A percentile compares a stretch with the other conserved stretches of the same genome.
These are phyloP conservation scores for Poa pratensis DNA, from an alignment of 176 grass and related monocot species.

Conservation along the genomic window DNA sequence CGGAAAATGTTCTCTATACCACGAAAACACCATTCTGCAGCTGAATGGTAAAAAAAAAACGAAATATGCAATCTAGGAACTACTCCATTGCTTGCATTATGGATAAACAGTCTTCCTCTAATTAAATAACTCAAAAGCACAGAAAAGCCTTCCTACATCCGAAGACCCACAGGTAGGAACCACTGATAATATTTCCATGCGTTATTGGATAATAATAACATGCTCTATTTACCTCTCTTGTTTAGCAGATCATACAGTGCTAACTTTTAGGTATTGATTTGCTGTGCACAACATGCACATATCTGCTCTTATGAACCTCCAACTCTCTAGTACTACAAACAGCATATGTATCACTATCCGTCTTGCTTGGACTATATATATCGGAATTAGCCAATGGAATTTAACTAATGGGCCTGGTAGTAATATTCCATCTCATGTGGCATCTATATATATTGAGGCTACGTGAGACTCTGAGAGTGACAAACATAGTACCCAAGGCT, in stretches of 20 bases:
- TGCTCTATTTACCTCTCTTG: neutral
- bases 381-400: neutral
- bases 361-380: neutral
- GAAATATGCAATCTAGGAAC: neutral
- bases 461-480: neutral
- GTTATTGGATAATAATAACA: neutral
- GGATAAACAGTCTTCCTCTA: neutral
- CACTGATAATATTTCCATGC: neutral
- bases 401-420: neutral
- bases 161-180: neutral
- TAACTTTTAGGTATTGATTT: neutral
- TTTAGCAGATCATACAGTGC: neutral
- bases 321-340: neutral
- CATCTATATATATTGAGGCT: neutral
- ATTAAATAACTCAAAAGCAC: neutral
- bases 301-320: constrained; percentile 4
- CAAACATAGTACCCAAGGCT: neutral
- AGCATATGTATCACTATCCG: neutral
- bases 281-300: neutral
- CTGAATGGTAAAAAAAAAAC: neutral
- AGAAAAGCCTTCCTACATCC: neutral
- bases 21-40: neutral
- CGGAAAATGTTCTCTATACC: neutral
- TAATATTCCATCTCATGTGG: neutral
- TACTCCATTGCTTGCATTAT: neutral